Evolutionary conservation across 345 rosid species (phyloP), one percentile per base, ranked within the genome.

Genomic region (Citrus unshiu): DNA sequence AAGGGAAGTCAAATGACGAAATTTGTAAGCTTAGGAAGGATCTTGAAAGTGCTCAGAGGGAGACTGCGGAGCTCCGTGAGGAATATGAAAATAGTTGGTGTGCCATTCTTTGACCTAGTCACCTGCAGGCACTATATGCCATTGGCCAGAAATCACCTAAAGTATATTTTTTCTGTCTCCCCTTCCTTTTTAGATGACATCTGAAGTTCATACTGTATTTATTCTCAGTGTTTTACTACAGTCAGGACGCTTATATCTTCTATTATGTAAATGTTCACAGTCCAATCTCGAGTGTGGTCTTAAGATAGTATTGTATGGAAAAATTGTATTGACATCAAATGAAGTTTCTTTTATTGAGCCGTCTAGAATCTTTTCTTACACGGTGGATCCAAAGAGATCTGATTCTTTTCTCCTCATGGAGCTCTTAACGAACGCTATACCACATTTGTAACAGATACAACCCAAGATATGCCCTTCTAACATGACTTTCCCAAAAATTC

Each of bases 11-110:
- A 3, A 85, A 86, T 25, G 95, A 92, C 61, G 96, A 92, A 83
- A 93, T 95, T 37, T 81, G 87, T 65, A 79, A 75, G 87, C 94
- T 95, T 14, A 87, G 97, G 79, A 89, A 91, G 88, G 84, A 88
- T 80, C 89, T 93, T 24, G 91, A 93, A 75, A 88, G 71, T 61
- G 97, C 98, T 0, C 89, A 86, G 56, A 87, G 68, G 73, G 92
- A 93, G 84, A 88, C 91, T 35, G 37, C 6, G 40, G 40, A 37
- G 40, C 40, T 37, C 40, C 9, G 40, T 37, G 4, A 37, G 9
- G 8, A 7, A 37, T 1, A 6, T 1, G 40, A 37, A 37, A 37
- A 37, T 6, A 7, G 40, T 6, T 6, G 39, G 40, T 37, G 40
- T 7, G 9, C 40, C 40, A 37, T 37, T 37, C 40, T 37, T 37